These are phyloP conservation scores for Erythrobasidium yunnanense DNA, from an alignment of 768 basidiomycete species.

Conservation along the genomic window DNA sequence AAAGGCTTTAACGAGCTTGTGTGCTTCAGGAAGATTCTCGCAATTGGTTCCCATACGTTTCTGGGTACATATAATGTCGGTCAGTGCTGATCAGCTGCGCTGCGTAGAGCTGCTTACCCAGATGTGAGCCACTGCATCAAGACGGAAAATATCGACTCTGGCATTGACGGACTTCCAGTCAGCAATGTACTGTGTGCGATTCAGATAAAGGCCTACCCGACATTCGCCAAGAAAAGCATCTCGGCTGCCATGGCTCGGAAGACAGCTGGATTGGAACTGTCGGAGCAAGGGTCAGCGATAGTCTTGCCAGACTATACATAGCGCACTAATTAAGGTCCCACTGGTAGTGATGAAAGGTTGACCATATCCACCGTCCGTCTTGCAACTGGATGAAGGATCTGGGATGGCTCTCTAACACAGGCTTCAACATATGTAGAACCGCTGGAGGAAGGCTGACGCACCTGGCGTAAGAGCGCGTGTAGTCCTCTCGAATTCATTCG, in stretches of 20 bases:
- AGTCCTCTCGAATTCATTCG: background rate
- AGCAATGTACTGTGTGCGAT: too few species aligned
- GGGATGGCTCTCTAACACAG: background rate
- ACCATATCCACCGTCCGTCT: conserved; percentile 12
- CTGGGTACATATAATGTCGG: background rate
- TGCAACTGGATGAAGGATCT: background rate
- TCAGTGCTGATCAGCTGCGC: too few species aligned
- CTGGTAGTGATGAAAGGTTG: background rate
- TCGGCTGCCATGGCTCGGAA: background rate
- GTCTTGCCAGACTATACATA: background rate
- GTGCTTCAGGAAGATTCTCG: background rate
- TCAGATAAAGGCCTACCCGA: background rate
- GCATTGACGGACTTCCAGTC: too few species aligned
- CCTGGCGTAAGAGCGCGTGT: too few species aligned
- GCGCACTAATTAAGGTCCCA: conserved; percentile 20
- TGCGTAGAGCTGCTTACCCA: background rate
- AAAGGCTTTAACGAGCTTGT: background rate
- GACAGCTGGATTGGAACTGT: background rate
- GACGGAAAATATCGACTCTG: conserved; percentile 3
- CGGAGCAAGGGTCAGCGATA: too few species aligned
- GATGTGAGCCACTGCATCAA: background rate
- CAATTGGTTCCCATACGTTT: background rate
- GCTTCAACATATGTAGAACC: too few species aligned
- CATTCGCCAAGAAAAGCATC: conserved; percentile 5
- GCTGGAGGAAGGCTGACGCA: background rate